Evolutionary conservation across 306 rosid species (phyloP).

Genomic region (Alnus glutinosa): DNA sequence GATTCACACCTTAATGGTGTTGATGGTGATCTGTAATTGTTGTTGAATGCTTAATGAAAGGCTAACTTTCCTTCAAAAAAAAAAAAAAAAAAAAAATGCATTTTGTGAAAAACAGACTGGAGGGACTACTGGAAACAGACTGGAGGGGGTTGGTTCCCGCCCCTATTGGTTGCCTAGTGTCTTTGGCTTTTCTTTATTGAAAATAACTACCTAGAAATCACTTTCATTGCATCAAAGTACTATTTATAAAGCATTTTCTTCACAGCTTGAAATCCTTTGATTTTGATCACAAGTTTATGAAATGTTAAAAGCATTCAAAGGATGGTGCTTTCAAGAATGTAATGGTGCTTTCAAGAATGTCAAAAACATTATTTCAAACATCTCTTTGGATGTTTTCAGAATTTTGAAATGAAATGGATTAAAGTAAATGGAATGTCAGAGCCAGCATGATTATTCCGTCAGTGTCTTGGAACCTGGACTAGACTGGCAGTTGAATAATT

Average conservation of each 20-base stretch:
- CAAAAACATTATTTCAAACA: background rate
- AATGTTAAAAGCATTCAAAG: background rate
- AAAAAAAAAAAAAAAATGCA: no score
- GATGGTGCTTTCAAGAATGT: background rate
- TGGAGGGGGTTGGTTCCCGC: no score
- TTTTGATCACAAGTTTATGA: background rate
- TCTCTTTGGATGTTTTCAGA: background rate
- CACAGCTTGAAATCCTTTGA: background rate
- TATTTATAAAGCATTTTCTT: background rate
- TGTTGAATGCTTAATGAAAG: no score
- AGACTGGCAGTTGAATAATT: background rate
- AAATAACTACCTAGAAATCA: background rate
- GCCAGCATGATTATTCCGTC: background rate
- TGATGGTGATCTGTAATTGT: no score
- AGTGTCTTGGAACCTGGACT: slow-evolving; percentile 6
- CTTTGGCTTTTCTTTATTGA: background rate
- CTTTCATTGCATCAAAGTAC: background rate
- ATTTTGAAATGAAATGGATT: background rate
- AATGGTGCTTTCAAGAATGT: background rate
- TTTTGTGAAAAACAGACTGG: no score
- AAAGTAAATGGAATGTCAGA: background rate
- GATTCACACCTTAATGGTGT: no score
- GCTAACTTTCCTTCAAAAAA: no score
- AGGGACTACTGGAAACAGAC: no score
- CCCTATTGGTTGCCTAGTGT: background rate